These are phyloP conservation scores for Betula pendula DNA, from an alignment of 306 rosid species.

Conservation along the genomic window DNA sequence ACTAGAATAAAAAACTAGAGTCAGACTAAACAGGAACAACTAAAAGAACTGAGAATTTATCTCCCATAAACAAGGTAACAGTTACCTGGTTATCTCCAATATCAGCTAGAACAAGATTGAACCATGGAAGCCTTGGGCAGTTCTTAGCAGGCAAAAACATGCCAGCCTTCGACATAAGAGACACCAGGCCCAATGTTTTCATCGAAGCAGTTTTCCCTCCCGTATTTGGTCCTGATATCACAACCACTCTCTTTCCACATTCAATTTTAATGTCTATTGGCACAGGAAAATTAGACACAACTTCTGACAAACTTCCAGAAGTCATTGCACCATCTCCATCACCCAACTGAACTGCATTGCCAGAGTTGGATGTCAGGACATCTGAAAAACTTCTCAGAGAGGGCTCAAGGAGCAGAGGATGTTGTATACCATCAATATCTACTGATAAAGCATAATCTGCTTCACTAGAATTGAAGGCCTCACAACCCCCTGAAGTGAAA, in stretches of 20 bases:
- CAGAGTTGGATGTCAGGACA: constrained; percentile 29
- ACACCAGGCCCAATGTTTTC: constrained; percentile 84
- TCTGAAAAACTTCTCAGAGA: constrained; percentile 44
- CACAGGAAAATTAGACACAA: constrained; percentile 62
- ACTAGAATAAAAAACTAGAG: constrained; percentile 57
- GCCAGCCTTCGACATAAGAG: constrained; percentile 97
- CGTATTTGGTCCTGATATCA: constrained; percentile 95
- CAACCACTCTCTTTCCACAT: constrained; percentile 75
- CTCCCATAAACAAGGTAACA: constrained; percentile 32
- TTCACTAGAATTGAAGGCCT: constrained; percentile 33
- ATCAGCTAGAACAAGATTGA: constrained; percentile 85
- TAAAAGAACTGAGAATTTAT: constrained; percentile 31
- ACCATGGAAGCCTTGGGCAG: constrained; percentile 90
- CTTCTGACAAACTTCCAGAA: constrained; percentile 32
- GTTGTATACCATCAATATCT: constrained; percentile 68
- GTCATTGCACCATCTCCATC: constrained; percentile 29
- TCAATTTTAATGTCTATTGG: constrained; percentile 84
- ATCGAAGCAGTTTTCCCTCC: constrained; percentile 98
- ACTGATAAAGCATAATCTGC: constrained; percentile 35
- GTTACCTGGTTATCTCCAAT: constrained; percentile 97
- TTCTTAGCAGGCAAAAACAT: constrained; percentile 85
- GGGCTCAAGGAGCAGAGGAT: constrained; percentile 75
- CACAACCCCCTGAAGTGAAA: constrained; percentile 48
- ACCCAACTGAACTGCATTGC: constrained; percentile 35
- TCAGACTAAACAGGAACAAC: constrained; percentile 51